Evolutionary conservation across 495 filamentous ascomycete species (phyloP).

Genomic region (Daldinia childiae): DNA sequence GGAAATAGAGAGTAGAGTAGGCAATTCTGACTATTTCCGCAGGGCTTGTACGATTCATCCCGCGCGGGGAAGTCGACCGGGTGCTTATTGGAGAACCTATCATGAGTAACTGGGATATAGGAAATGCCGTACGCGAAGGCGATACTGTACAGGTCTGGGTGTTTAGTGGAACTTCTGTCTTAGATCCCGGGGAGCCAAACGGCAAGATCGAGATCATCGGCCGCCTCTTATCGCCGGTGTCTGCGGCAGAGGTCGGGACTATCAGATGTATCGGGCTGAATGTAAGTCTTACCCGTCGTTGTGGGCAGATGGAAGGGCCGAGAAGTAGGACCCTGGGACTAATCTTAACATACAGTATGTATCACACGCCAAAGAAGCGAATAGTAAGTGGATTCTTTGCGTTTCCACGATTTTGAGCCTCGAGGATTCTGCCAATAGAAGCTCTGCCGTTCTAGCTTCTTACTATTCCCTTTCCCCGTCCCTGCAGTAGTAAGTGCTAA

Average conservation of each 20-base stretch:
- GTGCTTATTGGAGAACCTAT: slow-evolving; percentile 67
- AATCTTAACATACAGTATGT: slow-evolving; percentile 52
- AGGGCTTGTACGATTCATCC: slow-evolving; percentile 70
- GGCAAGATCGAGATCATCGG: slow-evolving; percentile 59
- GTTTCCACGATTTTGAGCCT: background rate
- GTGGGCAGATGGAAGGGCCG: slow-evolving; percentile 44
- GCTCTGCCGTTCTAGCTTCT: background rate
- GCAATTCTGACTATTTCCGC: background rate
- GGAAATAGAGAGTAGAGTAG: background rate
- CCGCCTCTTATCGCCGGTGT: slow-evolving; percentile 65
- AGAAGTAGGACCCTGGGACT: slow-evolving; percentile 5
- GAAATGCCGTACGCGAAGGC: slow-evolving; percentile 62
- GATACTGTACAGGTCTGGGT: slow-evolving; percentile 63
- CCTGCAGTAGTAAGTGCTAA: slow-evolving; percentile 14
- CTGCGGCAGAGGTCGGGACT: slow-evolving; percentile 56
- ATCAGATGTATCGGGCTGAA: slow-evolving; percentile 60
- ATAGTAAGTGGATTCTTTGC: slow-evolving; percentile 20
- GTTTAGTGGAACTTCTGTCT: slow-evolving; percentile 65
- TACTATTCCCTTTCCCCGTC: background rate
- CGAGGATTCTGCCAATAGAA: background rate
- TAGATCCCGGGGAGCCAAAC: slow-evolving; percentile 61
- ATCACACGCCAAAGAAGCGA: slow-evolving; percentile 57
- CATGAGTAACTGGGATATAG: slow-evolving; percentile 62
- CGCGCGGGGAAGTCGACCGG: slow-evolving; percentile 57
- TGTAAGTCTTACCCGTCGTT: background rate